A percentile compares a stretch with the other conserved stretches of the same genome.
Conservation (phyloP, 1,139 yeast genomes). For the Yamadazyma taylorii region DNA sequence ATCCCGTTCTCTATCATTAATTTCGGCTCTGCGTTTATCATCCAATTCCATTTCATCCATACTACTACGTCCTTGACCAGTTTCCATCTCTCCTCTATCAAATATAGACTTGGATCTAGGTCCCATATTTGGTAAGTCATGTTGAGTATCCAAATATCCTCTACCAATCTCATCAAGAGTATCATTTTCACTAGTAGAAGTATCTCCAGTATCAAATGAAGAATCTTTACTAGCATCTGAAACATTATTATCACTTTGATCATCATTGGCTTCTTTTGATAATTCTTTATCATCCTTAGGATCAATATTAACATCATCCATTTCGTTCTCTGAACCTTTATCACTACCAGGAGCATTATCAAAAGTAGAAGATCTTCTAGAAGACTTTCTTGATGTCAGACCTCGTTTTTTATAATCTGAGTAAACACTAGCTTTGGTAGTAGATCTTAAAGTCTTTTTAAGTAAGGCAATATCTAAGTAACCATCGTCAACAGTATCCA, state of each 20-base stretch:
- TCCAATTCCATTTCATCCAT: constrained; percentile 13
- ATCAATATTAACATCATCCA: constrained; percentile 8
- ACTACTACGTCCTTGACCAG: constrained; percentile 8
- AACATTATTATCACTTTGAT: neutral
- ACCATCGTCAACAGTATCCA: constrained; percentile 65
- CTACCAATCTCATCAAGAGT: constrained; percentile 14
- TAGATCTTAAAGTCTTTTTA: constrained; percentile 35
- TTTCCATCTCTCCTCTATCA: constrained; percentile 27
- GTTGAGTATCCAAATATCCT: constrained; percentile 31
- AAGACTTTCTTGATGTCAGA: constrained; percentile 7
- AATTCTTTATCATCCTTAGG: too few relatives aligned
- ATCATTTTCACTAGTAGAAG: constrained; percentile 17
- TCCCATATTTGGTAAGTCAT: constrained; percentile 23
- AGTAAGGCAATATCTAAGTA: constrained; percentile 56
- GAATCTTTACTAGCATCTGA: constrained; percentile 2
- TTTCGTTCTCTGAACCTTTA: constrained; percentile 4
- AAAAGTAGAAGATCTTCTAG: constrained; percentile 11
- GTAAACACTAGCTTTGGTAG: constrained; percentile 4
- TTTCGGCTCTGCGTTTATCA: constrained; percentile 9
- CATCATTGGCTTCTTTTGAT: neutral
- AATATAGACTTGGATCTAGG: constrained; percentile 40
- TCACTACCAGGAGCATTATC: constrained; percentile 14
- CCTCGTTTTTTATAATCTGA: constrained; percentile 2
- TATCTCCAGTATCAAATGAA: constrained; percentile 11
- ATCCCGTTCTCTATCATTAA: constrained; percentile 14